phyloP scores from a whole-genome alignment of 805 yeast species.

The Phaffomyces thermotolerans region DNA sequence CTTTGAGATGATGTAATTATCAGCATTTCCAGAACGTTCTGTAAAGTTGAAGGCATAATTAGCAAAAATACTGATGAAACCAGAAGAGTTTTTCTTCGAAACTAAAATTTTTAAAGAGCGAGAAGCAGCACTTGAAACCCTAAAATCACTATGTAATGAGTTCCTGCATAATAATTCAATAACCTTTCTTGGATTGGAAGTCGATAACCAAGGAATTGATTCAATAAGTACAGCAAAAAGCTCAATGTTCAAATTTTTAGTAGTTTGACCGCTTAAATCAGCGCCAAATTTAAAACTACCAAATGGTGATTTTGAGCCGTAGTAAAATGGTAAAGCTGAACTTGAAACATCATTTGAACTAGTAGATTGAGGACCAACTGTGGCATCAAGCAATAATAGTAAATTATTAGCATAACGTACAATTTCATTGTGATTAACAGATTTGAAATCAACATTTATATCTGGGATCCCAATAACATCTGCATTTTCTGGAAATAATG shows the following conservation, averaged over 20 bases:
- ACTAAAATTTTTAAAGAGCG: slow-evolving; percentile 61
- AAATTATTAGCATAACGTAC: slow-evolving; percentile 49
- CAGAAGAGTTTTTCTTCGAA: slow-evolving; percentile 58
- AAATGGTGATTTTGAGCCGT: slow-evolving; percentile 27
- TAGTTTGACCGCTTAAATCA: slow-evolving; percentile 30
- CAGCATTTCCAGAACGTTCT: slow-evolving; percentile 57
- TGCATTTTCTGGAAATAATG: slow-evolving; percentile 61
- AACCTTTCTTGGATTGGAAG: slow-evolving; percentile 50
- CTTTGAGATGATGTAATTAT: slow-evolving; percentile 51
- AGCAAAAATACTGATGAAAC: slow-evolving; percentile 67
- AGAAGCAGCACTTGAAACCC: slow-evolving; percentile 59
- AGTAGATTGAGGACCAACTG: slow-evolving; percentile 38
- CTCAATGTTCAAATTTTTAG: slow-evolving; percentile 40
- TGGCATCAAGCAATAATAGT: slow-evolving; percentile 52
- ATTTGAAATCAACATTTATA: slow-evolving; percentile 23
- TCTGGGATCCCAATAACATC: slow-evolving; percentile 27
- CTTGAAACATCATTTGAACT: slow-evolving; percentile 19
- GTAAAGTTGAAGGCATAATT: slow-evolving; percentile 73
- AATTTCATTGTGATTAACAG: slow-evolving; percentile 62
- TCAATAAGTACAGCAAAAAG: slow-evolving; percentile 65
- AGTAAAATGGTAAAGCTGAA: slow-evolving; percentile 29
- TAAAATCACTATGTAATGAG: slow-evolving; percentile 56
- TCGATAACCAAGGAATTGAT: slow-evolving; percentile 64
- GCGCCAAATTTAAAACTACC: slow-evolving; percentile 35
- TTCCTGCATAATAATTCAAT: slow-evolving; percentile 76